Conservation (phyloP, 768 basidiomycete genomes). For the Lactarius sp. region DNA sequence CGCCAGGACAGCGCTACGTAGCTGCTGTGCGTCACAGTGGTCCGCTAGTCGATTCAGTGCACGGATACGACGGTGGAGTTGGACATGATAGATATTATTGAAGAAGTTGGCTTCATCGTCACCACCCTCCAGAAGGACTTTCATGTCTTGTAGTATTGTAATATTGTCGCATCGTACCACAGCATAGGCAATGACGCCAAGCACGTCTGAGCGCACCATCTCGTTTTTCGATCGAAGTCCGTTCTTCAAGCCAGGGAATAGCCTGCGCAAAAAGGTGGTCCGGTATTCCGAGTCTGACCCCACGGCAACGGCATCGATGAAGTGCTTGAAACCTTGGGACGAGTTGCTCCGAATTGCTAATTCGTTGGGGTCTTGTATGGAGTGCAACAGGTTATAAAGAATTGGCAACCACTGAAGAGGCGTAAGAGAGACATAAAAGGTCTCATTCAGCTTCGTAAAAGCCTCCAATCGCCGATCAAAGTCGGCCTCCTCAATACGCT, state of each 20-base stretch:
- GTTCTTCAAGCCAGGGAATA: constrained; percentile 78
- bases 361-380: constrained; percentile 86
- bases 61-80: constrained; percentile 81
- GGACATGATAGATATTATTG: constrained; percentile 92
- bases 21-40: constrained; percentile 55
- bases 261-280: constrained; percentile 51
- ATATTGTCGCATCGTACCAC: constrained; percentile 60
- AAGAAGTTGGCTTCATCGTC: constrained; percentile 97
- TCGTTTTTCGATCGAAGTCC: constrained; percentile 77
- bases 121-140: constrained; percentile 70
- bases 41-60: constrained; percentile 84
- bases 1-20: constrained; percentile 65
- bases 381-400: constrained; percentile 76
- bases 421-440: constrained; percentile 45
- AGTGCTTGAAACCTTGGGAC: constrained; percentile 67
- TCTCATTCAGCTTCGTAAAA: constrained; percentile 72
- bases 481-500: constrained; percentile 86
- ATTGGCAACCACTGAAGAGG: constrained; percentile 68
- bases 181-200: constrained; percentile 72
- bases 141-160: constrained; percentile 69
- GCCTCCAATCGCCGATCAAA: constrained; percentile 81
- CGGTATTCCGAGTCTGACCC: constrained; percentile 43
- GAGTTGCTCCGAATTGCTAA: constrained; percentile 82
- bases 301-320: constrained; percentile 57
- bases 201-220: constrained; percentile 78